Base-by-base conservation (phyloP, 2,329 filamentous ascomycete genomes). In the Pseudocercospora ulei region DNA sequence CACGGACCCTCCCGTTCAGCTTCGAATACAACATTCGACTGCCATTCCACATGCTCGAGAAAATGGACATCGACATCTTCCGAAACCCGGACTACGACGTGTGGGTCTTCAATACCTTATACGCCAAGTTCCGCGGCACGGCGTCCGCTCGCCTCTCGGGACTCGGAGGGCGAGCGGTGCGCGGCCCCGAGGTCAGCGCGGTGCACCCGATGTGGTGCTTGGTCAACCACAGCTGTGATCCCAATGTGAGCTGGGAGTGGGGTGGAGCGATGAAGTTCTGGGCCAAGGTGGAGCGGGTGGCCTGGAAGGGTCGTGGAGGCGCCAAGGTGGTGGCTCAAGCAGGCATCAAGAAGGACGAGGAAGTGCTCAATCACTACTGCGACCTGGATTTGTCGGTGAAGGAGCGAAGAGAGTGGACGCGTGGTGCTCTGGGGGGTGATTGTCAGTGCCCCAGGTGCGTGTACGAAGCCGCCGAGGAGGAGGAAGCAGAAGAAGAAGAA, bases 201-300 rank as follows among this genome's bases (percentile, higher is more conserved):
- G 87, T 96, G 17, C 87, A 96, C 63, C 86, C 88, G 1, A 76
- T 93, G 52, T 98, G 90, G 86, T 96, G 87, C 62, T 70, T 96
- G 18, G 87, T 88, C 17, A 98, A 98, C 56, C 90, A 98, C 60
- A 85, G 86, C 59, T 98, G 90, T 63, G 78, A 94, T 57, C 90
- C 90, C 5, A 95, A 94, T 60, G 86, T 96, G 24, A 75, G 75
- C 3, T 98, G 90, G 90, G 83, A 93, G 55, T 95, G 87, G 84
- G 78, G 80, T 17, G 82, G 82, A 1, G 72, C 72, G 36, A 87
- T 90, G 72, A 72, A 75, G 22, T 74, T 90, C 43, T 75, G 68
- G 67, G 74, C 75, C 2, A 67, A 77, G 31, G 66, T 76, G 46
- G 64, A 70, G 47, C 66, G 75, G 23, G 67, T 80, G 3, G 63